Evolutionary conservation across 139 green algal species (phyloP), one percentile per base, ranked within the genome.

Genomic region (Chlamydomonas urium): DNA sequence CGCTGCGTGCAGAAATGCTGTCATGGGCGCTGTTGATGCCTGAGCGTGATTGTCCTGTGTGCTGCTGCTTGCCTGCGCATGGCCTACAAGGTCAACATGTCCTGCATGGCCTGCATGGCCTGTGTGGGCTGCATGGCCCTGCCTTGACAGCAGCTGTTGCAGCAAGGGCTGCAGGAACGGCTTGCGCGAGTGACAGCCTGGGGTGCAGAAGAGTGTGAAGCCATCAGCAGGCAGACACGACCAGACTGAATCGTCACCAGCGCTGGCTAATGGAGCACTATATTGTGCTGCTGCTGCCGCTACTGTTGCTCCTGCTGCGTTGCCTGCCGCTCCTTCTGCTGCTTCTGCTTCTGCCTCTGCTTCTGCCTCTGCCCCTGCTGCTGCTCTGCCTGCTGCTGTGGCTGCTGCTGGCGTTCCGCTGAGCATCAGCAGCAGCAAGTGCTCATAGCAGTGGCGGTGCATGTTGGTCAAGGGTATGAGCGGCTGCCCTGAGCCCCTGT

Each of bases 371-470:
- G 59, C 31, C 31, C 4, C 59, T 17, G 10, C 59, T 4, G 31
- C 6, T 42, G 29, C 59, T 42, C 29, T 5, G 6, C 19, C 2
- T 53, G 28, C 28, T 61, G 57, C 38, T 35, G 29, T n/a, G 4
- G 63, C 34, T 0, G 31, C 28, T 8, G 61, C 38, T 42, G 71
- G 65, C 10, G 24, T 31, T 33, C 8, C 48, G 1, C 21, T 47
- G 10, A 36, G 70, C 72, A 76, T 75, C 10, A 84, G 56, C 56
- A 91, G 71, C 56, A 85, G 62, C 5, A 96, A 38, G 1, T 79
- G 73, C 69, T 96, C 90, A 66, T 90, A 96, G 0, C 88, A 88
- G 32, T 85, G 69, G 0, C 89, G 76, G 73, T 94, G 86, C 17
- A 74, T 47, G 62, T 47, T 74, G 37, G 78, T 69, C 58, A 94